Conservation (phyloP, 129 eudicot genomes). For the Ambrosia trifida region DNA sequence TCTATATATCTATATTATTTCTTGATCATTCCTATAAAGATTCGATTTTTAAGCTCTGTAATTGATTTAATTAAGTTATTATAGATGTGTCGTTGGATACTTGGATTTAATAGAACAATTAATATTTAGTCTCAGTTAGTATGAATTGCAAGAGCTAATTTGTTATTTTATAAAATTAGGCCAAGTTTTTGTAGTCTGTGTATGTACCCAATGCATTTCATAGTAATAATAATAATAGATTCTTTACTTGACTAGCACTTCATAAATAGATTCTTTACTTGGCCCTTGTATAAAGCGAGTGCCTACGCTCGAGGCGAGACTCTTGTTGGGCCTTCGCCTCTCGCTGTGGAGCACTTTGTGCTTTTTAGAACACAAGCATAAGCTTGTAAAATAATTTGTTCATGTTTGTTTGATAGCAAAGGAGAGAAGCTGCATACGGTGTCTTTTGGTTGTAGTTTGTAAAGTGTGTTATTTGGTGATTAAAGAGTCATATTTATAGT, state of each 20-base stretch:
- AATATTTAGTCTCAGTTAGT: too few relatives aligned
- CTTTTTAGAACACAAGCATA: too few relatives aligned
- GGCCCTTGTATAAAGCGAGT: too few relatives aligned
- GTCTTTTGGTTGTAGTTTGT: conserved; percentile 10
- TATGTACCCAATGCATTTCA: background rate
- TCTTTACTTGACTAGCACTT: background rate
- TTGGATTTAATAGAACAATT: too few relatives aligned
- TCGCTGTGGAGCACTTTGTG: background rate
- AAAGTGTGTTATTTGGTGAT: background rate
- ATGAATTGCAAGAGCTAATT: background rate
- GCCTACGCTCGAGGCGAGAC: background rate
- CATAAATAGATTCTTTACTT: background rate
- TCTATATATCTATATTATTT: background rate
- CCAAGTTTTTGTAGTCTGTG: background rate
- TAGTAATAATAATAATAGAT: too few relatives aligned
- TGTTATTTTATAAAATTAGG: background rate
- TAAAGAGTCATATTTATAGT: background rate
- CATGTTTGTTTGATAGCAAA: conserved; percentile 5
- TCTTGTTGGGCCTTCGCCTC: background rate
- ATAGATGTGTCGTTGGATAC: background rate
- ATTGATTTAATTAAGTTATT: background rate
- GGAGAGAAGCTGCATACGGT: background rate
- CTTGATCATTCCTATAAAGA: background rate
- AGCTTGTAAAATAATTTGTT: background rate
- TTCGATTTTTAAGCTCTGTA: background rate